These are phyloP conservation scores for Cardamine chenopodiifolia DNA, from an alignment of 345 rosid genomes.

Conservation along the genomic window DNA sequence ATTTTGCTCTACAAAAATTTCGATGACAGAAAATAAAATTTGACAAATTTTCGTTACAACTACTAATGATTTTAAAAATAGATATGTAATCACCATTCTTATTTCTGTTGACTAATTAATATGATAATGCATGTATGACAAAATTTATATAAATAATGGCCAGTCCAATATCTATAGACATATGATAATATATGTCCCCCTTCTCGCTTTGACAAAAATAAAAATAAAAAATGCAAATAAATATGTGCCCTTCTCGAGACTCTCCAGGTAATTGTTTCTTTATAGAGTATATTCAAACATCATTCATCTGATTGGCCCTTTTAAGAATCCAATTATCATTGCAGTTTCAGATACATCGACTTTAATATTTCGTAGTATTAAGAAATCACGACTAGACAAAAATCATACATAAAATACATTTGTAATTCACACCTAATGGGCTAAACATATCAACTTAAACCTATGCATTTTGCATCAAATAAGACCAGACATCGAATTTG, in stretches of 20 bases:
- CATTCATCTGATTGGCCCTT: conserved; percentile 21
- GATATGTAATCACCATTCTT: no score
- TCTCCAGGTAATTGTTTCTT: conserved; percentile 1
- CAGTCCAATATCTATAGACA: conserved; percentile 1
- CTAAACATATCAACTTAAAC: neutral
- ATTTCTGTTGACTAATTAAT: no score
- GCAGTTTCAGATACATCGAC: neutral
- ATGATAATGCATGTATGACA: neutral
- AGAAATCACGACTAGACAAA: conserved; percentile 2
- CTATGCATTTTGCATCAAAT: neutral
- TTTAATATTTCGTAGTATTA: neutral
- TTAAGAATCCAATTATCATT: neutral
- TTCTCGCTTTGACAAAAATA: neutral
- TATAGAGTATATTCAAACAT: neutral
- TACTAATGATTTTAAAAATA: no score
- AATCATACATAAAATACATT: neutral
- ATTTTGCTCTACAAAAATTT: neutral
- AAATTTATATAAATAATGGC: neutral
- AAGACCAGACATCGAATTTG: neutral
- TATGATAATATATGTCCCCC: conserved; percentile 9
- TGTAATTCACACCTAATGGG: neutral
- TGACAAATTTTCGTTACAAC: neutral
- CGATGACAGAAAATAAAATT: neutral
- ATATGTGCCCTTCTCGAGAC: conserved; percentile 29
- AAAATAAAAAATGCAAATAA: no score